phyloP scores from a whole-genome alignment of 306 rosid species.

The Neltuma alba region DNA sequence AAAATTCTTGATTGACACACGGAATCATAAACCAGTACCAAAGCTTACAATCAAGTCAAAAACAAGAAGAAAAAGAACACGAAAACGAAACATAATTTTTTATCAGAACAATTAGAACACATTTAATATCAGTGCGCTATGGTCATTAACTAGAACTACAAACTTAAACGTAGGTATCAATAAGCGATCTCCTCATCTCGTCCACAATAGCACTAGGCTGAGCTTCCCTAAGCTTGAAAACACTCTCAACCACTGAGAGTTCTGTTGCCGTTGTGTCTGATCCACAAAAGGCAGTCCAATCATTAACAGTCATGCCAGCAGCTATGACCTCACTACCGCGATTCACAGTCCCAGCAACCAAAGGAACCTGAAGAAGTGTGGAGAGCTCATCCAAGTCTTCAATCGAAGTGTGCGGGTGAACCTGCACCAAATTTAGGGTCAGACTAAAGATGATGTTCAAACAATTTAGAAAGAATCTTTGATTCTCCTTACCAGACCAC shows the following conservation, averaged over 20 bases:
- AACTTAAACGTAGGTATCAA: slow-evolving; percentile 70
- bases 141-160: background rate
- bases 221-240: slow-evolving; percentile 88
- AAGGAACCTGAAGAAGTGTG: slow-evolving; percentile 91
- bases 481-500: slow-evolving; percentile 76
- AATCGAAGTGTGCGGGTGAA: slow-evolving; percentile 91
- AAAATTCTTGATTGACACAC: background rate
- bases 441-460: background rate
- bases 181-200: slow-evolving; percentile 86
- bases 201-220: slow-evolving; percentile 81
- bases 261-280: slow-evolving; percentile 94
- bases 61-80: background rate
- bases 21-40: background rate
- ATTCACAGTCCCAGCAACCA: slow-evolving; percentile 89
- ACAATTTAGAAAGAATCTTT: background rate
- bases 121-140: background rate
- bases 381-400: slow-evolving; percentile 95
- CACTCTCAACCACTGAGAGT: slow-evolving; percentile 84
- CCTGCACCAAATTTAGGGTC: slow-evolving; percentile 49
- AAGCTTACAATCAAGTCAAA: background rate
- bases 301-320: slow-evolving; percentile 85
- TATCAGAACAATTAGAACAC: background rate
- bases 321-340: slow-evolving; percentile 89
- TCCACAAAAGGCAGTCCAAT: slow-evolving; percentile 96
- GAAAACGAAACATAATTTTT: background rate